Evolutionary conservation across 176 grass and related monocot genomes (phyloP).

Genomic region (Themeda triandra): DNA sequence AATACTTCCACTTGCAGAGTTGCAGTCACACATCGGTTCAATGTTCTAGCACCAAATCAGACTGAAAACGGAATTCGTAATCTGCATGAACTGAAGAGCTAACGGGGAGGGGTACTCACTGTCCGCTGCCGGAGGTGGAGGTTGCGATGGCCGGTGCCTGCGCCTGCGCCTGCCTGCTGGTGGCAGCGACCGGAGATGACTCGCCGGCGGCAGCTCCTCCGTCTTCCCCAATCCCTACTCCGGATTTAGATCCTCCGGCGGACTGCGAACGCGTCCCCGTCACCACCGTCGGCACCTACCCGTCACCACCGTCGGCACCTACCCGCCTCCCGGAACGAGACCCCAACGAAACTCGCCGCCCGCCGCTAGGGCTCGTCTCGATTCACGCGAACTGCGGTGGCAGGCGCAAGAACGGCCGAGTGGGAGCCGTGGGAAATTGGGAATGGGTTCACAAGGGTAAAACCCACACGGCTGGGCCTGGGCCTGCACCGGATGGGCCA

Average conservation of each 20-base stretch:
- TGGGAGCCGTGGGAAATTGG: too few species aligned
- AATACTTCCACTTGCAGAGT: neutral
- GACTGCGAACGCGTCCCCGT: neutral
- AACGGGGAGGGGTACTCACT: neutral
- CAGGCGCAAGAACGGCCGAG: too few species aligned
- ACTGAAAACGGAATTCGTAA: neutral
- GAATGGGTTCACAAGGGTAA: too few species aligned
- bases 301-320: neutral
- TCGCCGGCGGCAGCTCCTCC: neutral
- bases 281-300: neutral
- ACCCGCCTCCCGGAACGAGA: neutral
- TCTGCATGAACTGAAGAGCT: neutral
- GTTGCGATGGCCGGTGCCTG: neutral
- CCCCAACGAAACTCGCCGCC: too few species aligned
- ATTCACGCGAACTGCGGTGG: too few species aligned
- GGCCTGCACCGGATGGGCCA: too few species aligned
- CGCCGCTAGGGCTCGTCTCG: too few species aligned
- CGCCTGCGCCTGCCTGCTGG: neutral
- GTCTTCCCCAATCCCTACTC: neutral
- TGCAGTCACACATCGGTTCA: neutral
- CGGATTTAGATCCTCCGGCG: neutral
- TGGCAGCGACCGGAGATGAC: neutral
- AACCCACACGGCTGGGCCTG: too few species aligned
- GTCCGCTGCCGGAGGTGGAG: neutral
- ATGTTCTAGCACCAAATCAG: neutral